phyloP scores from a whole-genome alignment of 176 grass and related monocot species.

The Musa itinerans region DNA sequence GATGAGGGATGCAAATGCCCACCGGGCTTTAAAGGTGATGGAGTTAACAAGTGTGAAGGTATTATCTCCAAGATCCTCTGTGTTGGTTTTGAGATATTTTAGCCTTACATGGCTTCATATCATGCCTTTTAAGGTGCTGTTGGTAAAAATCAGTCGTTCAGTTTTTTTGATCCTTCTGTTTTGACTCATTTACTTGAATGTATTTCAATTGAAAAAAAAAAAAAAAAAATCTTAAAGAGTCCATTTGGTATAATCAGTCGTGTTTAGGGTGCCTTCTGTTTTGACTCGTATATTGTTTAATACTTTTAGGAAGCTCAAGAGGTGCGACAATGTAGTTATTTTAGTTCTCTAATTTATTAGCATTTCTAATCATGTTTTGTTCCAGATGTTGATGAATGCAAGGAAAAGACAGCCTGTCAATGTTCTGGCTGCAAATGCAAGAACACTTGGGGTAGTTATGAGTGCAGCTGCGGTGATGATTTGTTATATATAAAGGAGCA shows the following conservation, averaged over 20 bases:
- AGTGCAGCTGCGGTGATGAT: slow-evolving; percentile 62
- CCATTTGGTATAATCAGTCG: not conserved
- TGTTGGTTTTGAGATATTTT: not conserved
- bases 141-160: no score
- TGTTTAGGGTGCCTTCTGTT: not conserved
- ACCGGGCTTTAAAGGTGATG: slow-evolving; percentile 74
- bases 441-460: slow-evolving; percentile 93
- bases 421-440: slow-evolving; percentile 88
- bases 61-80: not conserved
- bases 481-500: slow-evolving; percentile 91
- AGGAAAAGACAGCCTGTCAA: slow-evolving; percentile 66
- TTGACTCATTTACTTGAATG: no score
- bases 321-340: no score
- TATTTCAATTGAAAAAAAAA: not conserved
- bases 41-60: slow-evolving; percentile 74
- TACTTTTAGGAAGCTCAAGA: no score
- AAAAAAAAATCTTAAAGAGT: not conserved
- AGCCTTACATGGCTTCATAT: no score
- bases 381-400: slow-evolving; percentile 94
- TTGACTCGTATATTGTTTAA: not conserved
- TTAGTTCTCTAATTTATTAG: not conserved
- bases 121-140: not conserved
- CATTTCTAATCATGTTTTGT: slow-evolving; percentile 6
- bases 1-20: slow-evolving; percentile 83
- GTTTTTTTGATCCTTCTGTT: no score